A percentile compares a stretch with the other conserved stretches of the same genome.
Conservation (phyloP, 2,329 filamentous ascomycete species). For the Paraphaeosphaeria sporulosa region DNA sequence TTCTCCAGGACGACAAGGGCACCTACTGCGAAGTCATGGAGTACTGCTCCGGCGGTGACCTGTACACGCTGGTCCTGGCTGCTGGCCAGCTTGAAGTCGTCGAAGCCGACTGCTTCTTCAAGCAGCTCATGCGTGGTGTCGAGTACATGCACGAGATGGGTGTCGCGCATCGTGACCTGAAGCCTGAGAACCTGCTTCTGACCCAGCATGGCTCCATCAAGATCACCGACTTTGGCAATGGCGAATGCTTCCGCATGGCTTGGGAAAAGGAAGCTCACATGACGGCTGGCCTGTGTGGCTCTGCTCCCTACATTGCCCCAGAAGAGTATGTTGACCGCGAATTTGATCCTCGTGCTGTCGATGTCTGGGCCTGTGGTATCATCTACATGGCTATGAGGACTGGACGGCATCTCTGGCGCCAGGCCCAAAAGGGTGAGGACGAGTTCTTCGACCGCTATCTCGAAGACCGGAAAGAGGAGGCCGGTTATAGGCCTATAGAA, state of each 20-base stretch:
- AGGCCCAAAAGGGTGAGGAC: constrained; percentile 96
- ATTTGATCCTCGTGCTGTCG: constrained; percentile 96
- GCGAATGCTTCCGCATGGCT: constrained; percentile 99
- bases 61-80: constrained; percentile 91
- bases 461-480: constrained; percentile 89
- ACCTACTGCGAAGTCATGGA: constrained; percentile 99
- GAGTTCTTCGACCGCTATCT: constrained; percentile 97
- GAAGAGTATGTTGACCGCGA: constrained; percentile 96
- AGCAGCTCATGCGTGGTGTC: constrained; percentile 98
- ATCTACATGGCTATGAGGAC: constrained; percentile 99
- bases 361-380: constrained; percentile 97
- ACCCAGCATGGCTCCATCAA: constrained; percentile 93
- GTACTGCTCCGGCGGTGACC: constrained; percentile 93
- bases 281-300: constrained; percentile 96
- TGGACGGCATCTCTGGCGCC: constrained; percentile 91
- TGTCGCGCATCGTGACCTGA: constrained; percentile 94
- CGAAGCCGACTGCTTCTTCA: constrained; percentile 98
- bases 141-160: constrained; percentile 99
- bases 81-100: constrained; percentile 89
- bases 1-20: constrained; percentile 94
- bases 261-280: constrained; percentile 99
- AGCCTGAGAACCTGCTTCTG: constrained; percentile 93
- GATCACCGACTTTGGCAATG: constrained; percentile 98
- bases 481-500: constrained; percentile 96
- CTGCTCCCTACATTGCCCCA: constrained; percentile 94